Evolutionary conservation across 495 filamentous ascomycete genomes (phyloP).

Genomic region (Haplographium delicatum): DNA sequence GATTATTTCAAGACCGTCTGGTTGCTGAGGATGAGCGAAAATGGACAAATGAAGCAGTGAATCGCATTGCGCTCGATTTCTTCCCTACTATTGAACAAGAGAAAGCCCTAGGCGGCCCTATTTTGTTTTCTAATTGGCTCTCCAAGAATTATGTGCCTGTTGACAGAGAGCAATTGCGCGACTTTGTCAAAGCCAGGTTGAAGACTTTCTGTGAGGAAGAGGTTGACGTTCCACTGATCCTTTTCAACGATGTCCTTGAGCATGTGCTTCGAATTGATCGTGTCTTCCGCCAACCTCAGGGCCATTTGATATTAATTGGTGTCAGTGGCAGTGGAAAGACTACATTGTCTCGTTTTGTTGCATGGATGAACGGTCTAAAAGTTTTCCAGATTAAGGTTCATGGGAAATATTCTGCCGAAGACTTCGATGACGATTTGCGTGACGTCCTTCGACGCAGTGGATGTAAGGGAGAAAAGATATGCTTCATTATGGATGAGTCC

Average conservation of each 20-base stretch:
- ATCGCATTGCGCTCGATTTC: conserved; percentile 77
- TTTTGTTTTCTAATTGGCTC: conserved; percentile 99
- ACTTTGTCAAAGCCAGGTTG: conserved; percentile 94
- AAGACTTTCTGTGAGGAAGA: conserved; percentile 99
- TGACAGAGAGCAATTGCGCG: conserved; percentile 85
- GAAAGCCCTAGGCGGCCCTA: conserved; percentile 86
- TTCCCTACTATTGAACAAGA: conserved; percentile 90
- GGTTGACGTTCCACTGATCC: conserved; percentile 92
- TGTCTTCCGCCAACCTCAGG: conserved; percentile 97
- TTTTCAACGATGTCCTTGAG: conserved; percentile 98
- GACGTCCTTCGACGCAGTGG: conserved; percentile 90
- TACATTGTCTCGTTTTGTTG: conserved; percentile 93
- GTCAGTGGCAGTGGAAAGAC: conserved; percentile 98
- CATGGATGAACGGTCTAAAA: conserved; percentile 99
- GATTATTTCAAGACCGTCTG: conserved; percentile 94
- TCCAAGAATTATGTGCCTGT: conserved; percentile 98
- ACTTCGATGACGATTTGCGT: conserved; percentile 96
- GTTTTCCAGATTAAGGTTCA: conserved; percentile 99
- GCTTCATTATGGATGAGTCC: conserved; percentile 99
- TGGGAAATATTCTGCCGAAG: conserved; percentile 95
- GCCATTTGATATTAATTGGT: conserved; percentile 96
- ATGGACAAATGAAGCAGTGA: conserved; percentile 86
- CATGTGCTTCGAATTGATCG: conserved; percentile 97
- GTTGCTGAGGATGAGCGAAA: conserved; percentile 90
- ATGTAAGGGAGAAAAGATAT: conserved; percentile 98